These are phyloP conservation scores for Tylopilus subfusipes DNA, from an alignment of 768 basidiomycete species.

Conservation along the genomic window DNA sequence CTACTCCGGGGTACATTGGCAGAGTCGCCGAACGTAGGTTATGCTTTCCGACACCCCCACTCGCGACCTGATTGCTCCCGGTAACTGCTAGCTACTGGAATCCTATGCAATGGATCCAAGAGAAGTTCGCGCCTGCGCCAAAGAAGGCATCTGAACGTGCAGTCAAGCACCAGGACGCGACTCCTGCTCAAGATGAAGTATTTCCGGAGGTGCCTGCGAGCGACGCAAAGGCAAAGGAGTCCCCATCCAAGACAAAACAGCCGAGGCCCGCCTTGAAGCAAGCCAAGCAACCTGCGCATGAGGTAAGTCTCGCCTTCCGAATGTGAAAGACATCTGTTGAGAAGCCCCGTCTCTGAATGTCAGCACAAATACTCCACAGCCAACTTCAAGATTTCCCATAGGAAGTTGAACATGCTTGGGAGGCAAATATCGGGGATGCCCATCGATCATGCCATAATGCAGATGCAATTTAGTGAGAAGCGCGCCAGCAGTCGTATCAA, in stretches of 20 bases:
- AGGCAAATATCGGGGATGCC: slow-evolving; percentile 87
- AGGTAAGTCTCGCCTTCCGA: slow-evolving; percentile 18
- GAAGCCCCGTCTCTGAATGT: slow-evolving; percentile 4
- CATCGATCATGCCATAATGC: slow-evolving; percentile 91
- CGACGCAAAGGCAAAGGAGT: slow-evolving; percentile 17
- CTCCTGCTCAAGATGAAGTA: slow-evolving; percentile 34
- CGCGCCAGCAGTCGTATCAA: slow-evolving; percentile 80
- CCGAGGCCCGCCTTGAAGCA: slow-evolving; percentile 9
- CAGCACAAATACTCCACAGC: slow-evolving; percentile 94
- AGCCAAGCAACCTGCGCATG: slow-evolving; percentile 27
- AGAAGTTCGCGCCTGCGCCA: slow-evolving; percentile 49
- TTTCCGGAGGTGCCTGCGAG: slow-evolving; percentile 38
- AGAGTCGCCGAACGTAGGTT: slow-evolving; percentile 46
- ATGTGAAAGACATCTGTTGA: neutral
- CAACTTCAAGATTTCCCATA: slow-evolving; percentile 88
- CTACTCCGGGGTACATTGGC: slow-evolving; percentile 30
- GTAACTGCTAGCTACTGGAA: slow-evolving; percentile 45
- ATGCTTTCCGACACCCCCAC: neutral
- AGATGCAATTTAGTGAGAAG: slow-evolving; percentile 97
- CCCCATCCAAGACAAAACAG: slow-evolving; percentile 18
- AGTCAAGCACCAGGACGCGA: slow-evolving; percentile 30
- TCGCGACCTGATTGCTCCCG: neutral
- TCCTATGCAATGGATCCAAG: slow-evolving; percentile 62
- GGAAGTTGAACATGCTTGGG: slow-evolving; percentile 88
- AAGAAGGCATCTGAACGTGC: slow-evolving; percentile 46